Conservation (phyloP, 148 eudicot species). For the Spergularia marina region DNA sequence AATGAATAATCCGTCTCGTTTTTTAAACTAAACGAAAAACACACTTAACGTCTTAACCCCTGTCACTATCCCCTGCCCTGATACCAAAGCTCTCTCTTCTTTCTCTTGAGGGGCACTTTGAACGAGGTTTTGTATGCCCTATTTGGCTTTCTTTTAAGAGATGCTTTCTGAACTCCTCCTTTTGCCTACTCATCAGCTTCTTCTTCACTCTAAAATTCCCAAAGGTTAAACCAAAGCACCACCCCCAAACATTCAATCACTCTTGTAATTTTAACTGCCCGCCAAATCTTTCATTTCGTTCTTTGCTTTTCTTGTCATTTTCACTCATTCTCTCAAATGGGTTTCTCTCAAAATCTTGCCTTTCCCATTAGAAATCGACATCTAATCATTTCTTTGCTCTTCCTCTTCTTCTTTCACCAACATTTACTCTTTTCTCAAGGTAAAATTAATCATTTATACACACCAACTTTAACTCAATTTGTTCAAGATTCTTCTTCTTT, state of each 20-base stretch:
- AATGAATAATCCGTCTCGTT: too few relatives aligned
- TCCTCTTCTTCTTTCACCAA: slow-evolving; percentile 20
- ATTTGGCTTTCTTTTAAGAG: slow-evolving; percentile 10
- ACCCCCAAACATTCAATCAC: not conserved
- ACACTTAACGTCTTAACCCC: too few relatives aligned
- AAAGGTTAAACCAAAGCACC: not conserved
- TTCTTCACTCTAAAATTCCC: not conserved
- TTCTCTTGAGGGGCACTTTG: not conserved
- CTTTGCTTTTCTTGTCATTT: not conserved
- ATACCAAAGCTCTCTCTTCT: slow-evolving; percentile 4
- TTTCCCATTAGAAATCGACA: slow-evolving; percentile 20
- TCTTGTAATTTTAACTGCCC: slow-evolving; percentile 2
- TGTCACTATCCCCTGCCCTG: slow-evolving; percentile 7
- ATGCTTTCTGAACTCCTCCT: slow-evolving; percentile 22
- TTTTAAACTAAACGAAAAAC: too few relatives aligned
- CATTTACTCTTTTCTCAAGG: slow-evolving; percentile 28
- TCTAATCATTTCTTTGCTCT: slow-evolving; percentile 26
- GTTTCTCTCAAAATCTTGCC: slow-evolving; percentile 21
- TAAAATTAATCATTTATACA: not conserved
- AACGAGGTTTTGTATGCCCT: slow-evolving; percentile 23
- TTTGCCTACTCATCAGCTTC: slow-evolving; percentile 21
- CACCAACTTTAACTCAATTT: not conserved
- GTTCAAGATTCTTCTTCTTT: not conserved
- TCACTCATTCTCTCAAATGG: slow-evolving; percentile 26
- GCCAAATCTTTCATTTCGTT: not conserved